Conservation (phyloP, 2,329 filamentous ascomycete genomes). For the Mollisia scopiformis region DNA sequence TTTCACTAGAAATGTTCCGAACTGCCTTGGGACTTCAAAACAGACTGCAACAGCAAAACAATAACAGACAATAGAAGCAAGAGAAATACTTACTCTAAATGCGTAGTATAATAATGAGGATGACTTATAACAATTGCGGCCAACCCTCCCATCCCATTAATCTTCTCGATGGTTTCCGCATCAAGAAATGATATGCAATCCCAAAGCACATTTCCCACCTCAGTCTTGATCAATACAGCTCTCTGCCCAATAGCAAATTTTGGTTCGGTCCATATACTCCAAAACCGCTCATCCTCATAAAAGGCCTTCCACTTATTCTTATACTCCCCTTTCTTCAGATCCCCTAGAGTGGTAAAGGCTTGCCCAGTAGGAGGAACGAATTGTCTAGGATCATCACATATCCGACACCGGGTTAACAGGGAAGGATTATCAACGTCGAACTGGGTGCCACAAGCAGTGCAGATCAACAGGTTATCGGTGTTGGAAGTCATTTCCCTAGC, state of each 20-base stretch:
- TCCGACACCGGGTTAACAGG: conserved; percentile 60
- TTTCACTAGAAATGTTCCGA: no score
- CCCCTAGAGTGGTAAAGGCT: conserved; percentile 63
- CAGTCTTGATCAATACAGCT: conserved; percentile 68
- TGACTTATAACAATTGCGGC: conserved; percentile 76
- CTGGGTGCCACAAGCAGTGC: conserved; percentile 72
- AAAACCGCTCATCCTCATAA: conserved; percentile 48
- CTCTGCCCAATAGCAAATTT: conserved; percentile 77
- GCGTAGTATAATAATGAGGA: conserved; percentile 82
- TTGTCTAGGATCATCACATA: conserved; percentile 76
- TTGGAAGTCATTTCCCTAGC: conserved; percentile 16
- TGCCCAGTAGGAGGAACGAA: conserved; percentile 68
- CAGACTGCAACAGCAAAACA: neutral
- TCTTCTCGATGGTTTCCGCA: conserved; percentile 57
- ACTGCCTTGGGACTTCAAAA: neutral
- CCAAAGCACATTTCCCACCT: conserved; percentile 75
- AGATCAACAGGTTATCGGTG: conserved; percentile 53
- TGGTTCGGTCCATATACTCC: conserved; percentile 53
- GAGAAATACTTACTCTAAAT: conserved; percentile 50
- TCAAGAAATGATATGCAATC: conserved; percentile 76
- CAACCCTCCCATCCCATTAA: conserved; percentile 66
- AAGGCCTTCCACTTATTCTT: conserved; percentile 56
- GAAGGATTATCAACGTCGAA: conserved; percentile 56
- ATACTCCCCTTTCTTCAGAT: conserved; percentile 45
- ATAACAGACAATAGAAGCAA: neutral